Percentiles rank a stretch among this genome's conserved stretches.
Evolutionary conservation across 1,139 yeast species (phyloP).

Genomic region (Magnusiomyces fungicola): DNA sequence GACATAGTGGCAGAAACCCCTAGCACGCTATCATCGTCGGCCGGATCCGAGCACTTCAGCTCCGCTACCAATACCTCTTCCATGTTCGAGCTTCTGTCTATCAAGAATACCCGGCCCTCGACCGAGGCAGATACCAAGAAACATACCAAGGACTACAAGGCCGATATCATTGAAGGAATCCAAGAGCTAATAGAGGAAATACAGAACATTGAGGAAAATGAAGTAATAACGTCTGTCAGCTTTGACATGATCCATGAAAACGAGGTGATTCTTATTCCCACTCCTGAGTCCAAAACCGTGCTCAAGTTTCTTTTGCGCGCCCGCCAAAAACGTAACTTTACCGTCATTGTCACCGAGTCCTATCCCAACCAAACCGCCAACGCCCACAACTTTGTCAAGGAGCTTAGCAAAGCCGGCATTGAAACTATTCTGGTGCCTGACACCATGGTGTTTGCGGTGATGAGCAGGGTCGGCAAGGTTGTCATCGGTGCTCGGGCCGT

Average conservation of each 20-base stretch:
- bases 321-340: constrained; percentile 79
- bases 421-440: constrained; percentile 92
- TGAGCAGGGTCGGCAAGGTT: constrained; percentile 97
- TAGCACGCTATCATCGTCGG: constrained; percentile 9
- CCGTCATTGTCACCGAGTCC: constrained; percentile 86
- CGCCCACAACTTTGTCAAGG: constrained; percentile 75
- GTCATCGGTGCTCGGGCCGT: constrained; percentile 88
- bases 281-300: constrained; percentile 88
- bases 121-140: neutral
- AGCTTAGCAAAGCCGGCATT: constrained; percentile 75
- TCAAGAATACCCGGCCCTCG: constrained; percentile 8
- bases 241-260: constrained; percentile 92
- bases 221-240: constrained; percentile 84
- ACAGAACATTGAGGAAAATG: constrained; percentile 79
- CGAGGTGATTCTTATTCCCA: constrained; percentile 85
- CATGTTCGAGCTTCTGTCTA: constrained; percentile 71
- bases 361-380: constrained; percentile 76
- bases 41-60: constrained; percentile 8
- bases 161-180: constrained; percentile 88
- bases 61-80: constrained; percentile 44
- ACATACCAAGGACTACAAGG: constrained; percentile 59
- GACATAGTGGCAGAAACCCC: constrained; percentile 15
- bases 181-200: constrained; percentile 91
- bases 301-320: constrained; percentile 81
- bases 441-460: constrained; percentile 84